Evolutionary conservation across 352 stramenopile genomes (phyloP).

Genomic region (Globisporangium heterothallicum): DNA sequence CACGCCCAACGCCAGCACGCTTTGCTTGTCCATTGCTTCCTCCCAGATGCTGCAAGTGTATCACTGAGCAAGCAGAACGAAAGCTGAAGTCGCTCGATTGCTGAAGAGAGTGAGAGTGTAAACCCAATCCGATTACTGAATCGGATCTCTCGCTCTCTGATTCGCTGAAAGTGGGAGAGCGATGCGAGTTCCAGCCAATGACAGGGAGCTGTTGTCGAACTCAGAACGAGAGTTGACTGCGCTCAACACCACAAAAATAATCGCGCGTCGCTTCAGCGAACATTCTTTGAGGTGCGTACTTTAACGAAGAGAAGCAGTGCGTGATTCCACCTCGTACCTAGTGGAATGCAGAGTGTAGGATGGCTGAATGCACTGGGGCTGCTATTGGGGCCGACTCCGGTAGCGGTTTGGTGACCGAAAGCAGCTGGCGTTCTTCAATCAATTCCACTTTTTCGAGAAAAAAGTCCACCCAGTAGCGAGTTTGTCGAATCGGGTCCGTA

Average conservation of each 20-base stretch:
- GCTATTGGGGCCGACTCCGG: neutral
- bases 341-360: neutral
- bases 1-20: conserved; percentile 49
- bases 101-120: neutral
- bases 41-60: conserved; percentile 12
- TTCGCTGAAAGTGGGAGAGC: neutral
- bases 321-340: neutral
- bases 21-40: conserved; percentile 79
- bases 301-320: neutral
- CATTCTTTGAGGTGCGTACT: neutral
- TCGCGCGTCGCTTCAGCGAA: neutral
- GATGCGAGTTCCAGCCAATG: neutral
- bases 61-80: too few species aligned
- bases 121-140: too few species aligned
- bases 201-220: neutral
- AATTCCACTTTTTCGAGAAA: conserved; percentile 2
- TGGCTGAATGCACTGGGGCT: neutral
- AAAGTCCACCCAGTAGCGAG: neutral
- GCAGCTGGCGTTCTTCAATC: conserved; percentile 6
- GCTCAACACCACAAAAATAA: conserved; percentile 10
- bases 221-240: neutral
- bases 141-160: neutral
- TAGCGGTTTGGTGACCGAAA: neutral
- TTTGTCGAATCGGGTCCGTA: too few species aligned
- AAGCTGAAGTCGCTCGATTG: neutral